A percentile compares a stretch with the other conserved stretches of the same genome.
Conservation (phyloP, 2,329 filamentous ascomycete species). For the Trichoderma hamatum region DNA sequence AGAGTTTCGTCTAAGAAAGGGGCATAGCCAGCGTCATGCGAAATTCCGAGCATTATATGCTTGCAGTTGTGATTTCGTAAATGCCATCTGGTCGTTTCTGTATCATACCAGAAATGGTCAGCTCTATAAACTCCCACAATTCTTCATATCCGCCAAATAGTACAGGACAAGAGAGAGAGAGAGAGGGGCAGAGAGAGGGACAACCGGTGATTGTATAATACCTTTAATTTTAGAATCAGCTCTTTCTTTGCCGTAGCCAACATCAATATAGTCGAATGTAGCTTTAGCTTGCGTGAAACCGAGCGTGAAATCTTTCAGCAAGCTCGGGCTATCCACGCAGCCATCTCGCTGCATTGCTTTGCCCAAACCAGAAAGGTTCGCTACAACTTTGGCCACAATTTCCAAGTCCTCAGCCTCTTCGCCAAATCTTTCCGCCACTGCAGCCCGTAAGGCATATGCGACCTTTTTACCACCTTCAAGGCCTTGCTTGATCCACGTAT, state of each 20-base stretch:
- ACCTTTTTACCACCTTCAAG: slow-evolving; percentile 58
- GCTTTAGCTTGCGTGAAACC: slow-evolving; percentile 63
- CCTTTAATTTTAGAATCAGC: slow-evolving; percentile 64
- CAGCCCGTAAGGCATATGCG: slow-evolving; percentile 52
- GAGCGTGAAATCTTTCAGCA: slow-evolving; percentile 58
- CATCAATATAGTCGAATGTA: slow-evolving; percentile 66
- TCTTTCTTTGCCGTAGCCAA: slow-evolving; percentile 61
- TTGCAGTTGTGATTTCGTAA: slow-evolving; percentile 64
- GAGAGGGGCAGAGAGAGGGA: neutral
- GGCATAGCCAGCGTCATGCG: slow-evolving; percentile 63
- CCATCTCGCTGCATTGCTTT: slow-evolving; percentile 55
- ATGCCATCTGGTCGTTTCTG: slow-evolving; percentile 59
- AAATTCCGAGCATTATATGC: slow-evolving; percentile 63
- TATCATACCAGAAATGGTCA: neutral
- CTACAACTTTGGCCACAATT: slow-evolving; percentile 59
- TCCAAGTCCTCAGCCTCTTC: slow-evolving; percentile 52
- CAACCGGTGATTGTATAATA: slow-evolving; percentile 35
- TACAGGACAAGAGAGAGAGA: neutral
- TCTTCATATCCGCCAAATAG: neutral
- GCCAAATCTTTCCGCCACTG: slow-evolving; percentile 52
- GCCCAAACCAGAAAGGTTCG: slow-evolving; percentile 56
- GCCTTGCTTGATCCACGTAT: slow-evolving; percentile 57
- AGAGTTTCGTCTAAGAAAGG: slow-evolving; percentile 61
- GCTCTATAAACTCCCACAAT: neutral
- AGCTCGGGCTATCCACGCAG: slow-evolving; percentile 47